Percentiles rank a stretch among this genome's conserved stretches.
Evolutionary conservation across 768 basidiomycete species (phyloP).

Genomic region (Filobasidium floriforme): DNA sequence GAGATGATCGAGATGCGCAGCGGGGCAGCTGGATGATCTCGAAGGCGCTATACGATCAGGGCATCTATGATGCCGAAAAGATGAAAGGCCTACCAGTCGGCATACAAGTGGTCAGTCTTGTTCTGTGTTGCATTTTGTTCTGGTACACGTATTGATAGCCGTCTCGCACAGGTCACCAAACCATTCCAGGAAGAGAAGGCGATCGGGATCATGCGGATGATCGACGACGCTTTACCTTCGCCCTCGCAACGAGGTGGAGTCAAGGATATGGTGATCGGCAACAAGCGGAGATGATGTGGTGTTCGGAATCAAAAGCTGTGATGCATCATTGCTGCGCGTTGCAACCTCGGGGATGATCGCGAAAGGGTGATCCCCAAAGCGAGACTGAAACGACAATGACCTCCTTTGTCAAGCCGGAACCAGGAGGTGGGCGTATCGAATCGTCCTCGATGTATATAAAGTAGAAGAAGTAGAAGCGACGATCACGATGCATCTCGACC

Average conservation of each 20-base stretch:
- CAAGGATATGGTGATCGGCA: not conserved
- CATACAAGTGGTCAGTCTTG: slow-evolving; percentile 12
- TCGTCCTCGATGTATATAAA: too few relatives aligned
- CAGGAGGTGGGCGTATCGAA: too few relatives aligned
- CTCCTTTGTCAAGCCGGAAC: too few relatives aligned
- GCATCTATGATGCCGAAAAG: slow-evolving; percentile 55
- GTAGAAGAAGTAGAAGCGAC: too few relatives aligned
- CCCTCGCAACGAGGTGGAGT: slow-evolving; percentile 8
- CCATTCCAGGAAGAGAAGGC: slow-evolving; percentile 18
- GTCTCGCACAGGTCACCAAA: not conserved
- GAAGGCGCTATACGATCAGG: slow-evolving; percentile 9
- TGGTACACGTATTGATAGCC: not conserved
- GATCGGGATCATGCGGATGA: slow-evolving; percentile 19
- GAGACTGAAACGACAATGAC: too few relatives aligned
- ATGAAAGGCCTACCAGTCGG: slow-evolving; percentile 17
- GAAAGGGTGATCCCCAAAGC: too few relatives aligned
- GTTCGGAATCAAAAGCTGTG: not conserved
- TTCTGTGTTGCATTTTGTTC: not conserved
- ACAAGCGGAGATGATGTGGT: not conserved
- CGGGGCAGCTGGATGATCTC: slow-evolving; percentile 17
- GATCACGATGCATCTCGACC: too few relatives aligned
- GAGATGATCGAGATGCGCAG: not conserved
- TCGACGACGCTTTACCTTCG: slow-evolving; percentile 13
- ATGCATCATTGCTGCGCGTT: too few relatives aligned
- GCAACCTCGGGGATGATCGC: too few relatives aligned